Evolutionary conservation across 164 flowering plant genomes (phyloP), one percentile per base, ranked within the genome.

Genomic region (Buxus sempervirens): DNA sequence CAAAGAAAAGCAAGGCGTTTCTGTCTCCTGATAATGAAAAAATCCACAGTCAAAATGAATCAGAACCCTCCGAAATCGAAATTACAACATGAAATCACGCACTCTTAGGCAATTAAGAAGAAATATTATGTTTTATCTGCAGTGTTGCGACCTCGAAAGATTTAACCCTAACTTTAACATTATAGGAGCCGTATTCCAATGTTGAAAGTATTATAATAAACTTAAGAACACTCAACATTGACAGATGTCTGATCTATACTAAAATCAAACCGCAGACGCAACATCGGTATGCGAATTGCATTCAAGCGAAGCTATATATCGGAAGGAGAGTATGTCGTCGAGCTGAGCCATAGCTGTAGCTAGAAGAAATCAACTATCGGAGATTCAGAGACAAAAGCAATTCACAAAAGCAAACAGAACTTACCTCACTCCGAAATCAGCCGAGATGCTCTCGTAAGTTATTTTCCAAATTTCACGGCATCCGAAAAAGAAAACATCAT

Each of bases 381-480:
- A 41, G 48, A 16, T 55, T 16, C 24, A 48, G 36, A 0, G 5
- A 56, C 38, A 22, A 61, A 21, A 51, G 38, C 22, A 53, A 42
- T 5, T 20, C 20, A 38, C 54, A 16, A 61, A 42, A 55, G 21
- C 27, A 68, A 51, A 60, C 48, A 21, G 57, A 10, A 49, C 56
- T 61, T 7, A n/a, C 53, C 38, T 12, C 22, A 15, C 61, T 23
- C 55, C 38, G 63, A 57, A 28, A 24, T 57, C 64, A 68, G 54
- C 25, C 57, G 64, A 73, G 20, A 32, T 20, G 62, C 75, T 22
- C 36, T 10, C 25, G 15, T 12, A 26, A 23, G 65, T 41, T 25
- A 27, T 3, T 45, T 56, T 18, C 65, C 70, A 72, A 67, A 38
- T 70, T 55, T 22, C 56, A 72, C 81, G 78, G 80, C 77, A 4